Evolutionary conservation across 805 yeast species (phyloP).

Genomic region (Wickerhamiella allomyrinae): DNA sequence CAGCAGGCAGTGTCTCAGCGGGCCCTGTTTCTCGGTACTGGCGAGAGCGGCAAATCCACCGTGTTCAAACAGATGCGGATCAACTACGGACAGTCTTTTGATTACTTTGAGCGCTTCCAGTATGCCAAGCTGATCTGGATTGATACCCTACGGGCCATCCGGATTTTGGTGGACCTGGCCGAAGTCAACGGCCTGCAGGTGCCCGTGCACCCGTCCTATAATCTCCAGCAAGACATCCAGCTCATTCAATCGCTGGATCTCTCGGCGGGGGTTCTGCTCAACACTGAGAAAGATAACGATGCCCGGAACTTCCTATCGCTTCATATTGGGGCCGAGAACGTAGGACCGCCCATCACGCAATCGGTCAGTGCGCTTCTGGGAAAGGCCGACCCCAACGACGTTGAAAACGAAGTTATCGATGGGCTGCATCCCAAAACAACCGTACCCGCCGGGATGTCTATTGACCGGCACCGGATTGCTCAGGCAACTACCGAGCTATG

Average conservation of each 20-base stretch:
- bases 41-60: slow-evolving; percentile 74
- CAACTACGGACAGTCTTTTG: slow-evolving; percentile 74
- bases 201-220: background rate
- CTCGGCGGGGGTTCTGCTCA: background rate
- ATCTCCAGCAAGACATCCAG: background rate
- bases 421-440: background rate
- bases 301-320: background rate
- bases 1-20: slow-evolving; percentile 4
- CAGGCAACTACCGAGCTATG: slow-evolving; percentile 56
- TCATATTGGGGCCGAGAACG: slow-evolving; percentile 10
- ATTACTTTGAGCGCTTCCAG: slow-evolving; percentile 61
- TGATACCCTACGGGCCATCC: slow-evolving; percentile 77
- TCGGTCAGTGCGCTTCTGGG: slow-evolving; percentile 9
- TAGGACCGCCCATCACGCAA: slow-evolving; percentile 11
- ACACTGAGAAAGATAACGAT: background rate
- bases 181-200: background rate
- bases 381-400: slow-evolving; percentile 3
- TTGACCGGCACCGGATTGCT: slow-evolving; percentile 33
- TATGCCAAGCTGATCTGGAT: slow-evolving; percentile 87
- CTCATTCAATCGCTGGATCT: background rate
- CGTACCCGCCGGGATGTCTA: background rate
- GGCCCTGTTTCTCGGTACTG: slow-evolving; percentile 65
- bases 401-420: slow-evolving; percentile 2
- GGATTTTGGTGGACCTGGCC: slow-evolving; percentile 40
- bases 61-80: slow-evolving; percentile 71